Evolutionary conservation across 176 grass and related monocot genomes (phyloP).

Genomic region (Carex cristatella): DNA sequence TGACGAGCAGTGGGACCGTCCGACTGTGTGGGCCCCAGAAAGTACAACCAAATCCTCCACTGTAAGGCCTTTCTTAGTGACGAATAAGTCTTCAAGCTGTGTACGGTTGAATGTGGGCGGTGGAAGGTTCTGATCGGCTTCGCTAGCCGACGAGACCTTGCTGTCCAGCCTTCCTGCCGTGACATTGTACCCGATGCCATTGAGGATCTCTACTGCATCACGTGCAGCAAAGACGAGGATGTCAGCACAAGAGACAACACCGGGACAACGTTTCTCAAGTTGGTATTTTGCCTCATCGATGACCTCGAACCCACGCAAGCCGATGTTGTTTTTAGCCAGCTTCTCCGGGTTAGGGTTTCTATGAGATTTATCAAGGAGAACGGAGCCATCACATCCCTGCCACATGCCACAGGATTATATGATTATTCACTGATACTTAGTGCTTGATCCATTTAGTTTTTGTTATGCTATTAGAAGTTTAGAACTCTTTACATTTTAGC

Average conservation of each 20-base stretch:
- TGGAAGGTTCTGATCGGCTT: neutral
- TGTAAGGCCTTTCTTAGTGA: neutral
- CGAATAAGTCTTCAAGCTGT: constrained; percentile 24
- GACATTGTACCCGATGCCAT: neutral
- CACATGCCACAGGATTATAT: neutral
- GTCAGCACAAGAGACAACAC: constrained; percentile 44
- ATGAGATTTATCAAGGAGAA: constrained; percentile 24
- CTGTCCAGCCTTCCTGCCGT: constrained; percentile 31
- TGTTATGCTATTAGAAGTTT: too few relatives aligned
- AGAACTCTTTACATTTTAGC: too few relatives aligned
- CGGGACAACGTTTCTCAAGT: constrained; percentile 27
- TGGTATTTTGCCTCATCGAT: constrained; percentile 33
- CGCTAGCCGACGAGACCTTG: neutral
- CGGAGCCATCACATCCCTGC: constrained; percentile 39
- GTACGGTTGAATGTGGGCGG: neutral
- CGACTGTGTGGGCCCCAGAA: constrained; percentile 56
- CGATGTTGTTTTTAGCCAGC: constrained; percentile 3
- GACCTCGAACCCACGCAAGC: constrained; percentile 35
- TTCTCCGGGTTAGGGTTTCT: constrained; percentile 35
- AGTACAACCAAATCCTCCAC: constrained; percentile 46
- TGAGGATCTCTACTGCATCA: constrained; percentile 28
- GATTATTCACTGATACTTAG: neutral
- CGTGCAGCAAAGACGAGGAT: constrained; percentile 36
- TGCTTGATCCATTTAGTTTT: too few relatives aligned
- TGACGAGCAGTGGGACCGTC: constrained; percentile 36